A percentile compares a stretch with the other conserved stretches of the same genome.
Conservation (phyloP, 148 eudicot species). For the Spergularia marina region DNA sequence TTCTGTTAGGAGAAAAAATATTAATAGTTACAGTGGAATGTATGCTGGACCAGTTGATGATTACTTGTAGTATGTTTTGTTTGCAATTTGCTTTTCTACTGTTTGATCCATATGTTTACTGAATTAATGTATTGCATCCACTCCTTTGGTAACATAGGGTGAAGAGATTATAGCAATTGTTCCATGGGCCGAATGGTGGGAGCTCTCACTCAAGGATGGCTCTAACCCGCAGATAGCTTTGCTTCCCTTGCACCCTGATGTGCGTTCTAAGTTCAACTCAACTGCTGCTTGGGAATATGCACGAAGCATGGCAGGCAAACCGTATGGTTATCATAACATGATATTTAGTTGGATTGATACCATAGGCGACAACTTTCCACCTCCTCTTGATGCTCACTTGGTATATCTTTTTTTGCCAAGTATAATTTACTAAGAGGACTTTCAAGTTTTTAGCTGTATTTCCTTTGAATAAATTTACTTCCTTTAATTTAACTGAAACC, state of each 20-base stretch:
- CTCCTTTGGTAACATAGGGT: slow-evolving; percentile 51
- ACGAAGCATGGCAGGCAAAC: slow-evolving; percentile 92
- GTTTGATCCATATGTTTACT: neutral
- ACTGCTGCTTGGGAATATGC: slow-evolving; percentile 99
- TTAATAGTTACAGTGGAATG: neutral
- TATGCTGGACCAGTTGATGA: neutral
- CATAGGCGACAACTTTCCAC: slow-evolving; percentile 88
- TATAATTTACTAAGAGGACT: neutral
- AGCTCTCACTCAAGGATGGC: slow-evolving; percentile 67
- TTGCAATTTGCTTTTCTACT: neutral
- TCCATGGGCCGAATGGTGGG: slow-evolving; percentile 99
- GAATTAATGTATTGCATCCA: neutral
- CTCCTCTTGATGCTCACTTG: slow-evolving; percentile 99
- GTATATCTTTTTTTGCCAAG: slow-evolving; percentile 35
- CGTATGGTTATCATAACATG: slow-evolving; percentile 99
- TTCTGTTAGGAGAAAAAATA: neutral
- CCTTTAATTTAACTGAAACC: neutral
- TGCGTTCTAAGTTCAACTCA: slow-evolving; percentile 72
- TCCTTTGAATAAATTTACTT: neutral
- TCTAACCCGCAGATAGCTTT: slow-evolving; percentile 96
- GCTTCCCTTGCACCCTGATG: slow-evolving; percentile 84
- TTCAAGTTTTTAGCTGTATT: neutral
- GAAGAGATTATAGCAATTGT: slow-evolving; percentile 88
- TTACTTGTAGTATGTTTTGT: neutral
- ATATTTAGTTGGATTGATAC: slow-evolving; percentile 99